Percentiles rank a stretch among this genome's conserved stretches.
Conservation (phyloP, 73 alveolate species). For the Loxodes magnus region DNA sequence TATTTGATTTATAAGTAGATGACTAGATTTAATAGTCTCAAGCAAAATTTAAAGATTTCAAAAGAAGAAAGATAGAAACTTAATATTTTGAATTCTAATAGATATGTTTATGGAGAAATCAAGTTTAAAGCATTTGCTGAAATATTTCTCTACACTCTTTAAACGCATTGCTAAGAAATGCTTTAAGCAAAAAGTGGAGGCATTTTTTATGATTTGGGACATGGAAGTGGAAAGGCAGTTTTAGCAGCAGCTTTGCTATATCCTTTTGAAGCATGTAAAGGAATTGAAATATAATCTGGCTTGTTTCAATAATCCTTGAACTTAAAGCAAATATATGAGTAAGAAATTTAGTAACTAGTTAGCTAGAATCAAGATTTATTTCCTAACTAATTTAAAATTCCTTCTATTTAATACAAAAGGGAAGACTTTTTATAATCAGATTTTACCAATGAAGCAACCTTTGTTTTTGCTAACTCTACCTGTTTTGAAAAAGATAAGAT, state of each 20-base stretch:
- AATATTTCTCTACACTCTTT: too few relatives aligned
- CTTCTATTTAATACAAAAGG: conserved; percentile 23
- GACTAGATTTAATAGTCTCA: too few relatives aligned
- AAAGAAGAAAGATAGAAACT: not conserved
- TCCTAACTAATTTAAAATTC: conserved; percentile 6
- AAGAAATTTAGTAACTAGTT: not conserved
- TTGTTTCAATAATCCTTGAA: conserved; percentile 21
- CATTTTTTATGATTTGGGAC: conserved; percentile 82
- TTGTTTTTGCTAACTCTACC: conserved; percentile 40
- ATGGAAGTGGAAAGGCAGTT: conserved; percentile 86
- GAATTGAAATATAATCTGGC: conserved; percentile 60
- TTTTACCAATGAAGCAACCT: too few relatives aligned
- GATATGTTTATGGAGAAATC: conserved; percentile 31
- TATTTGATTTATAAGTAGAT: too few relatives aligned
- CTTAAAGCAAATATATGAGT: conserved; percentile 16
- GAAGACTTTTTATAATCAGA: conserved; percentile 24
- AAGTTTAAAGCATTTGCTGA: conserved; percentile 19
- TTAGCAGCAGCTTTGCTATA: conserved; percentile 65
- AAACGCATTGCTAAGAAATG: not conserved
- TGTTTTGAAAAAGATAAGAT: conserved; percentile 29
- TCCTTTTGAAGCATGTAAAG: conserved; percentile 62
- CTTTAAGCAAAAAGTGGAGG: conserved; percentile 32
- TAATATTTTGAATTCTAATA: not conserved
- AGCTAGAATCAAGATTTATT: not conserved
- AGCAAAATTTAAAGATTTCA: too few relatives aligned